Conservation (phyloP, 2,329 filamentous ascomycete genomes). For the Apiospora rasikravindrae region DNA sequence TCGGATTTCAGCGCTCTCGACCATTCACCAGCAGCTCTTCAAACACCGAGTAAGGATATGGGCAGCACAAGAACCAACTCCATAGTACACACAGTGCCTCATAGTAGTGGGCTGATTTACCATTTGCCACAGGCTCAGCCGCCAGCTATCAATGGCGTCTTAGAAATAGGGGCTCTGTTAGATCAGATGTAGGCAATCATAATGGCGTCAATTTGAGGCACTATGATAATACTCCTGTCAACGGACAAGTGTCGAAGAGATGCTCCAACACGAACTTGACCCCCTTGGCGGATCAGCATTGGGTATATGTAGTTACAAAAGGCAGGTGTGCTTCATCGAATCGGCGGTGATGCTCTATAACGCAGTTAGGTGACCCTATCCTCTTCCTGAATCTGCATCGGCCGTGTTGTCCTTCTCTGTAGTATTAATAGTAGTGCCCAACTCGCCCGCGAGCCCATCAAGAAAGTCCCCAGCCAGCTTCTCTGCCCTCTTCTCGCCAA, state of each 20-base stretch:
- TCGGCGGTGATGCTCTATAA: not conserved
- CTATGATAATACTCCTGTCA: no score
- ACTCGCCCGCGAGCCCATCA: constrained; percentile 40
- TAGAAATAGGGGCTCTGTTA: no score
- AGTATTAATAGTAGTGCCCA: constrained; percentile 21
- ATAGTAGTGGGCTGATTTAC: no score
- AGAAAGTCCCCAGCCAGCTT: constrained; percentile 44
- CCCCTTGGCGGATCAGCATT: no score
- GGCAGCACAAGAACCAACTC: not conserved
- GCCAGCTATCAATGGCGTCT: no score
- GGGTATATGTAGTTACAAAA: not conserved
- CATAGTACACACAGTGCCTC: no score
- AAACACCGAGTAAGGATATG: not conserved
- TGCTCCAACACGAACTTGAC: not conserved
- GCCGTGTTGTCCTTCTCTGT: not conserved
- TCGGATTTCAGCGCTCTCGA: not conserved
- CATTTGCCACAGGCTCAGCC: no score
- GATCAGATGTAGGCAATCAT: no score
- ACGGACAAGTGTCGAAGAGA: not conserved
- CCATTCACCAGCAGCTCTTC: not conserved
- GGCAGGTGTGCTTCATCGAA: not conserved
- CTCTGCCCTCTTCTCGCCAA: constrained; percentile 58
- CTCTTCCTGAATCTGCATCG: not conserved
- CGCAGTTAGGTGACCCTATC: not conserved
- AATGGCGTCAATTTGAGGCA: no score